Base-by-base conservation (phyloP, 2,329 filamentous ascomycete genomes). In the Fusarium subglutinans region DNA sequence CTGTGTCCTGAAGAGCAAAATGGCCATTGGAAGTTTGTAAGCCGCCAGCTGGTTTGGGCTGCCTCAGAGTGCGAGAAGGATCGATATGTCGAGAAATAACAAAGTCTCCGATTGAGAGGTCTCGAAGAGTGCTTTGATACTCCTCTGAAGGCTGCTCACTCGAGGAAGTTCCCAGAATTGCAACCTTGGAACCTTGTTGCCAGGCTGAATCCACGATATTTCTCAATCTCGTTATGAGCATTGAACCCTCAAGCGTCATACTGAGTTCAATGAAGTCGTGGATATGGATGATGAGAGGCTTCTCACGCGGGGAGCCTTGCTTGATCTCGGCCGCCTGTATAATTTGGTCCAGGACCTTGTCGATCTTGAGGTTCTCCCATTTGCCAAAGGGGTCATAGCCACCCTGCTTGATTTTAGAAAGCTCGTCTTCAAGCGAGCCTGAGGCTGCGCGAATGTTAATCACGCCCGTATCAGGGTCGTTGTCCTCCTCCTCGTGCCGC, bases 201-300 rank as follows among this genome's bases (percentile, higher is more conserved):
- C 95, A 93, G 66, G 92, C 88, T 67, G 89, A 88, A 76, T 95
- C 92, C 33, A 97, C 90, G 12, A 93, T 86, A 54, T 89, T 88
- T 60, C 93, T 90, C 18, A 99, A 84, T 66, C 92, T 90, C 45
- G 87, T 84, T 13, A 98, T 83, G 38, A 98, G 88, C 28, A 89
- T 87, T 5, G 89, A 86, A 17, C 94, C 94, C 66, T 94, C 90
- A 11, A 88, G 81, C 2, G 93, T 91, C 78, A 89, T 88, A 76
- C 88, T 90, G 14, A 99, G 86, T 72, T 97, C 94, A 60, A 93
- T 90, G 78, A 94, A 93, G 80, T 98, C 94, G 79, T 93, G 90
- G 18, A 98, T 84, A 76, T 94, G 94, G 44, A 97, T 86, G 66
- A 98, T 91, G 13, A 95, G 87, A 30, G 86, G 87, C 28, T 80